Percentiles rank a stretch among this genome's conserved stretches.
Evolutionary conservation across 163 green algal genomes (phyloP).

Genomic region (Scenedesmus sp.): DNA sequence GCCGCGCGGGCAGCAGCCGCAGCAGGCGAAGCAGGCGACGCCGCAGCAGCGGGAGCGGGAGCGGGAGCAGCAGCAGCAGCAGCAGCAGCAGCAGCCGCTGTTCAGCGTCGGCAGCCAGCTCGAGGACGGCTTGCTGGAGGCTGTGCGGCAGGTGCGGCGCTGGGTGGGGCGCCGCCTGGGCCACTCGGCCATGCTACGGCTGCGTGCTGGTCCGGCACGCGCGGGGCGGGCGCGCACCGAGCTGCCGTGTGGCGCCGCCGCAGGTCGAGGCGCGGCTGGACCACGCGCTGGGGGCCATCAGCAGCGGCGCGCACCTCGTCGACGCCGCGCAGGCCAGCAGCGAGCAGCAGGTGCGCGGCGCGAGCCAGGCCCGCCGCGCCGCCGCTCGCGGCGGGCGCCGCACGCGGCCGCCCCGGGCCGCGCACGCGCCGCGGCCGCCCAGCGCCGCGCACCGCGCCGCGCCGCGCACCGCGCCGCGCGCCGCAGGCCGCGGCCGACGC

Average conservation of each 20-base stretch:
- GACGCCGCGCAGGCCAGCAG: conserved; percentile 35
- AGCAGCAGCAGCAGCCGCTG: not conserved
- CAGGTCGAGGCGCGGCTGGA: conserved; percentile 62
- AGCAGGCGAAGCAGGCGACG: not conserved
- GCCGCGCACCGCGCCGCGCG: too few species aligned
- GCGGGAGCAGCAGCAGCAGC: conserved; percentile 18
- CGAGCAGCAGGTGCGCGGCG: too few species aligned
- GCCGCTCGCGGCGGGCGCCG: too few species aligned
- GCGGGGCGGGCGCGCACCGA: too few species aligned
- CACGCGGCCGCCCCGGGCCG: too few species aligned
- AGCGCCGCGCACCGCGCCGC: too few species aligned
- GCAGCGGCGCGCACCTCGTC: conserved; percentile 23
- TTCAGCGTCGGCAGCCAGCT: conserved; percentile 51
- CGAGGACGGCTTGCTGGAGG: conserved; percentile 75
- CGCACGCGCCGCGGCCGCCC: too few species aligned
- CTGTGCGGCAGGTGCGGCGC: conserved; percentile 63
- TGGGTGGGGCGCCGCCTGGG: too few species aligned
- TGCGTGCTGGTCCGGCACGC: too few species aligned
- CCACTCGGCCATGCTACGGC: too few species aligned
- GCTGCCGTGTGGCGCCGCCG: too few species aligned
- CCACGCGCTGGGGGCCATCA: conserved; percentile 49
- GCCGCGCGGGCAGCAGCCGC: conserved; percentile 17
- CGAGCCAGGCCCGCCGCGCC: too few species aligned
- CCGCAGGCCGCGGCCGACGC: not conserved
- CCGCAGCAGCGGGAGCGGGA: conserved; percentile 7